Evolutionary conservation across 345 rosid genomes (phyloP), one percentile per base, ranked within the genome.

Genomic region (Melastoma malabathricum): DNA sequence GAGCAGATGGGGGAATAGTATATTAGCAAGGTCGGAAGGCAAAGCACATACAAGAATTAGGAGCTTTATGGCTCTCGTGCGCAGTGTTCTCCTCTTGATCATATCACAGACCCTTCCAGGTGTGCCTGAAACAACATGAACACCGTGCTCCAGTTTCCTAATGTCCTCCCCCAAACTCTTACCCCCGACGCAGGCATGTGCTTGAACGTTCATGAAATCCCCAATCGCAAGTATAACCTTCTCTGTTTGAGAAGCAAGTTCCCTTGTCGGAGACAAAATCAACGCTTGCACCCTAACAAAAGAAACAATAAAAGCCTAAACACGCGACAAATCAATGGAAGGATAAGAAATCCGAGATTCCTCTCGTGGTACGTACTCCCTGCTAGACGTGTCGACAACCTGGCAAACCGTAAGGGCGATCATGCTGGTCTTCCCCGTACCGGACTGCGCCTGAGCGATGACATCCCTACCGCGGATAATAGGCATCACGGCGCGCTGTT

Each of bases 391-490:
- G 38, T 87, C 88, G 56, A 81, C 76, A 45, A 78, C 54, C 66
- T 92, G 98, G 67, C 97, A 88, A 56, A 75, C 98, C 34, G 95
- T 72, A 68, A 92, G 90, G 10, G 94, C 97, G 64, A 92, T 88
- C 98, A 92, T 83, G 48, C 97, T 84, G 54, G 94, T 84, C 63
- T 92, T 92, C 3, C 97, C 97, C 0, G 95, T 92, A 67, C 98
- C 98, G n/a, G 95, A 92, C 57, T 87, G 98, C 2, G 98, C 98
- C 69, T 92, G 96, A 3, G 98, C 97, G 20, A 92, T 92, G 9
- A 88, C 97, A 54, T 92, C 98, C 0, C 97, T 82, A 3, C 98
- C 97, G 59, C 75, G 78, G 41, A 92, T 74, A 44, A 92, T 84
- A 3, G 97, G 97, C 94, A 92, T 77, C 15, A 92, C 89, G 0